phyloP scores from a whole-genome alignment of 371 early-diverging fungal genomes.

The Catenaria anguillulae region DNA sequence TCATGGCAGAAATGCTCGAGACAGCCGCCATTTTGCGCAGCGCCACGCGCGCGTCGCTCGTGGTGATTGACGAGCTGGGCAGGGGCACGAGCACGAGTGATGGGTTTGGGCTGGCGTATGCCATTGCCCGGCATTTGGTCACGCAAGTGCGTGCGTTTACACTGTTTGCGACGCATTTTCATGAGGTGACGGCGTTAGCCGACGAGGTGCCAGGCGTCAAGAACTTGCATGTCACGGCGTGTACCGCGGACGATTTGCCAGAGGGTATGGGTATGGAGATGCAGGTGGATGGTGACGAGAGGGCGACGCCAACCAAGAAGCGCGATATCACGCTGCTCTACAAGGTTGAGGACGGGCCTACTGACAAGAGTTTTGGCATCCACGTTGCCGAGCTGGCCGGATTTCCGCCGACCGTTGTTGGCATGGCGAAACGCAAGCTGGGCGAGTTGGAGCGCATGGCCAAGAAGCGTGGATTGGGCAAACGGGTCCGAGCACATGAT shows the following conservation, averaged over 20 bases:
- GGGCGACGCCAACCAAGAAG: no score
- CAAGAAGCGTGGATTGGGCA: no score
- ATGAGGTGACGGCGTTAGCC: constrained; percentile 78
- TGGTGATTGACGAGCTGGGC: constrained; percentile 98
- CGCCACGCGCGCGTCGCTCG: constrained; percentile 86
- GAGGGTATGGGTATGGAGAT: constrained; percentile 11
- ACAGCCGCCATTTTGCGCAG: constrained; percentile 88
- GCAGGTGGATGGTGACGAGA: no score
- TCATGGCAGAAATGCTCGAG: constrained; percentile 97
- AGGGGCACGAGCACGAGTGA: constrained; percentile 98
- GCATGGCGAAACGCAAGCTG: constrained; percentile 18
- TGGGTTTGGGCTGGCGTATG: constrained; percentile 34
- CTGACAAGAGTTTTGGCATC: constrained; percentile 96
- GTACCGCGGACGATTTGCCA: constrained; percentile 24
- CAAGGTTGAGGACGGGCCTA: constrained; percentile 70
- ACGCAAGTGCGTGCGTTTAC: constrained; percentile 58
- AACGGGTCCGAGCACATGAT: no score
- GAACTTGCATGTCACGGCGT: constrained; percentile 76
- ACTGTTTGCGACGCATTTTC: constrained; percentile 96
- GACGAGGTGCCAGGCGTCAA: constrained; percentile 52
- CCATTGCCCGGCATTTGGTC: constrained; percentile 41
- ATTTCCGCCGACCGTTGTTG: constrained; percentile 75
- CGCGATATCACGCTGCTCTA: constrained; percentile 71
- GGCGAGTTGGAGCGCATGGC: constrained; percentile 51
- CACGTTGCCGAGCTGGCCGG: constrained; percentile 92